Evolutionary conservation across 352 stramenopile genomes (phyloP).

Genomic region (Globisporangium spiculum): DNA sequence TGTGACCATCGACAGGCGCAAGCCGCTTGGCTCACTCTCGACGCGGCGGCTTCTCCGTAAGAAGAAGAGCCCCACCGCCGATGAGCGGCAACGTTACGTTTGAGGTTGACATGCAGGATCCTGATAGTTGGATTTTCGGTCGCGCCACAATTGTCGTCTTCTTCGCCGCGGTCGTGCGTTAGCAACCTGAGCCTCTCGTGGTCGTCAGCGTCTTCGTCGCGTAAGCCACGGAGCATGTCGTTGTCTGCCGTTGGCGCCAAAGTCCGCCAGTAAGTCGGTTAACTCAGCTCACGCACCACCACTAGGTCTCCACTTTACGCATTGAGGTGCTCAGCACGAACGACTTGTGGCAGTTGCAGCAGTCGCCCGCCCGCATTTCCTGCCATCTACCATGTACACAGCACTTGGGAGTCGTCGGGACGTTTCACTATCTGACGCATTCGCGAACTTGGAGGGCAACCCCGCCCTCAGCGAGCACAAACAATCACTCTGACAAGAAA

Average conservation of each 20-base stretch:
- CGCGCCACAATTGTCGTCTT: not conserved
- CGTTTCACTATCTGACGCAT: not conserved
- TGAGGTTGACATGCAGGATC: not conserved
- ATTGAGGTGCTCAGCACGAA: not conserved
- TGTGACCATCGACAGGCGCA: not conserved
- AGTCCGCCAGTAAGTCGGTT: not conserved
- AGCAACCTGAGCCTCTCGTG: not conserved
- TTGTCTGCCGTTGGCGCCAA: not conserved
- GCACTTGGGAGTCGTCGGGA: not conserved
- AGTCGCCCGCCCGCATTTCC: not conserved
- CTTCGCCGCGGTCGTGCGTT: not conserved
- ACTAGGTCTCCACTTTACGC: not conserved
- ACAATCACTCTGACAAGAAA: not conserved
- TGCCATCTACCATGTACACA: not conserved
- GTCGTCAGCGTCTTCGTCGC: not conserved
- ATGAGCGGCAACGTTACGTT: not conserved
- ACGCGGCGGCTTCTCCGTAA: not conserved
- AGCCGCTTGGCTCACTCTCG: not conserved
- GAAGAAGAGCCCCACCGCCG: not conserved
- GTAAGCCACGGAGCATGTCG: not conserved
- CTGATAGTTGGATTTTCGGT: not conserved
- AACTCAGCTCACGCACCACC: not conserved
- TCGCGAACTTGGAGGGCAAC: not conserved
- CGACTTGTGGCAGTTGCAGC: not conserved
- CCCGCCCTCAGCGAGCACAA: not conserved